These are phyloP conservation scores for Solanum acaule DNA, from an alignment of 257 asterid species.

Conservation along the genomic window DNA sequence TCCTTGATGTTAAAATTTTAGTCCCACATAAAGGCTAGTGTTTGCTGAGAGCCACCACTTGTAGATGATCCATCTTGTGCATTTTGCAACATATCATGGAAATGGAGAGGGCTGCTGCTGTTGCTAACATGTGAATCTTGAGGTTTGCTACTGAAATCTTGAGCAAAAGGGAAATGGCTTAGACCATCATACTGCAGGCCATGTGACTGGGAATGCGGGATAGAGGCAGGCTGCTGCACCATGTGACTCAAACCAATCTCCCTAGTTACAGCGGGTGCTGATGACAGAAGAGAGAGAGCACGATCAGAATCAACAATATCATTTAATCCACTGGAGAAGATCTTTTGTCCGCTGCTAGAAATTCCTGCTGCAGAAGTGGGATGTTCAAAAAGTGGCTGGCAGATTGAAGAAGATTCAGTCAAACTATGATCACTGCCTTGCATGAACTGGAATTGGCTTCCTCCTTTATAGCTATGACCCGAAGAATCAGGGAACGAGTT, in stretches of 20 bases:
- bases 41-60: slow-evolving; percentile 57
- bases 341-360: slow-evolving; percentile 16
- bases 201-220: slow-evolving; percentile 12
- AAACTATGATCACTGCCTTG: slow-evolving; percentile 17
- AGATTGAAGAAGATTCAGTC: slow-evolving; percentile 23
- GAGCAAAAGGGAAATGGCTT: slow-evolving; percentile 19
- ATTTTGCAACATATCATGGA: slow-evolving; percentile 40
- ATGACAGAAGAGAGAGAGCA: slow-evolving; percentile 99
- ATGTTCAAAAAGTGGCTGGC: slow-evolving; percentile 29
- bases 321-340: slow-evolving; percentile 28
- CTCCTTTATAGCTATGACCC: slow-evolving; percentile 20
- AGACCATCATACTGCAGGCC: slow-evolving; percentile 29
- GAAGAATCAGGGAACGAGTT: slow-evolving; percentile 23
- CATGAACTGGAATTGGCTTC: slow-evolving; percentile 33
- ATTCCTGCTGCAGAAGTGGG: slow-evolving; percentile 16
- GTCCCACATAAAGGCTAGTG: slow-evolving; percentile 78
- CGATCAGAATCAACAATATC: slow-evolving; percentile 44
- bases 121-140: slow-evolving; percentile 23
- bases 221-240: slow-evolving; percentile 15
- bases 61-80: slow-evolving; percentile 42
- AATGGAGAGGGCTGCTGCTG: slow-evolving; percentile 34
- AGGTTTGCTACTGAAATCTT: slow-evolving; percentile 29
- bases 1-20: background rate
- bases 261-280: slow-evolving; percentile 39
- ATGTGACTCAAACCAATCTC: slow-evolving; percentile 40